phyloP scores from a whole-genome alignment of 129 eudicot species.

The Deinandra increscens region DNA sequence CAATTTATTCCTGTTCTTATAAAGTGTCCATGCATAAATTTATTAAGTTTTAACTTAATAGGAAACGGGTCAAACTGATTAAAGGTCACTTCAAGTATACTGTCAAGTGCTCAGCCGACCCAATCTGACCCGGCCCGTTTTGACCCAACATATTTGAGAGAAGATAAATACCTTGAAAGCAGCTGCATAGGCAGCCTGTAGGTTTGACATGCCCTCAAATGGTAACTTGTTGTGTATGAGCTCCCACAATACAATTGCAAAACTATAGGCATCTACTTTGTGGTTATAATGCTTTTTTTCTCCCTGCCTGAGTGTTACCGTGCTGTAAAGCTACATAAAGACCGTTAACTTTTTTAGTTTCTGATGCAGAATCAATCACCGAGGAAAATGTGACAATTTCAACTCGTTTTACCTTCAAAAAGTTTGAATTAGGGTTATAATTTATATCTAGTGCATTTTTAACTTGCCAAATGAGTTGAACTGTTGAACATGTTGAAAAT shows the following conservation, averaged over 20 bases:
- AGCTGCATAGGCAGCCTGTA: conserved; percentile 86
- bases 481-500: background rate
- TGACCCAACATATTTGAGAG: background rate
- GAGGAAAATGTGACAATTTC: too few relatives aligned
- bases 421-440: background rate
- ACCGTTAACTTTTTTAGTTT: background rate
- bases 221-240: conserved; percentile 82
- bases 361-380: background rate
- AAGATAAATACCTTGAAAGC: conserved; percentile 67
- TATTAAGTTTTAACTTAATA: too few relatives aligned
- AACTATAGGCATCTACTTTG: conserved; percentile 85
- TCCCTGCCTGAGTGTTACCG: conserved; percentile 78
- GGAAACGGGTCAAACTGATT: too few relatives aligned
- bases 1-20: background rate
- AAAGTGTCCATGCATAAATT: background rate
- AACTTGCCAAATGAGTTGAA: background rate
- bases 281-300: conserved; percentile 85
- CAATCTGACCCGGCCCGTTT: background rate
- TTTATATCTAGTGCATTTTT: background rate
- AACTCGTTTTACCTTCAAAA: background rate
- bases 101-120: too few relatives aligned
- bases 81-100: too few relatives aligned
- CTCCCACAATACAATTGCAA: conserved; percentile 87
- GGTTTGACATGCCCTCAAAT: conserved; percentile 68
- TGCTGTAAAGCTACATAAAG: conserved; percentile 74